phyloP scores from a whole-genome alignment of 2,329 filamentous ascomycete genomes.

The Lasiodiplodia sp. region DNA sequence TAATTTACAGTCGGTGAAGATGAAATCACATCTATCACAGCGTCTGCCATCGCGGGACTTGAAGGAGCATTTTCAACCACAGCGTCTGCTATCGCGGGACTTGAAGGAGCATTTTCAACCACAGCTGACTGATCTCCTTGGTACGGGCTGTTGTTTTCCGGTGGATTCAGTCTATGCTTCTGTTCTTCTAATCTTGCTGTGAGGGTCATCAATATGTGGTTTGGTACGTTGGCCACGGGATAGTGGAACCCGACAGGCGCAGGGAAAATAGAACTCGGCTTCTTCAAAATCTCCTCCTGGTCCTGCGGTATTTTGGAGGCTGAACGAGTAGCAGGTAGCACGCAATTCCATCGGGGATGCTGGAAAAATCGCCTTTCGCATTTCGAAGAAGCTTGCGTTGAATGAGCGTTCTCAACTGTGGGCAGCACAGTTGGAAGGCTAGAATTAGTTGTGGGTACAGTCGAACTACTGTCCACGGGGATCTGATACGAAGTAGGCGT shows the following conservation, averaged over 20 bases:
- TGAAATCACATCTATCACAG: not conserved
- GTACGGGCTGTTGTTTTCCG: not conserved
- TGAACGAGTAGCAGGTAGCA: slow-evolving; percentile 6
- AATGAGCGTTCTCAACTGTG: not conserved
- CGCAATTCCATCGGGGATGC: not conserved
- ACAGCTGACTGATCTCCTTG: too few relatives aligned
- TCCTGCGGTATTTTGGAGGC: not conserved
- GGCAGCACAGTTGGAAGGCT: slow-evolving; percentile 1
- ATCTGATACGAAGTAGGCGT: slow-evolving; percentile 18
- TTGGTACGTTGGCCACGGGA: slow-evolving; percentile 16
- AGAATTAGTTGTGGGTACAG: slow-evolving; percentile 1
- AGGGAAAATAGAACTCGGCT: not conserved
- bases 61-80: not conserved
- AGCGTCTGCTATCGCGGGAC: too few relatives aligned
- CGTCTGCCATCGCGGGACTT: not conserved
- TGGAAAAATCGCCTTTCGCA: not conserved
- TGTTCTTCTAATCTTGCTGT: not conserved
- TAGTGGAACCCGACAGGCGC: not conserved
- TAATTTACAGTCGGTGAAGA: not conserved
- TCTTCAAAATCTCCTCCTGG: slow-evolving; percentile 11
- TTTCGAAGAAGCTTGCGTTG: not conserved
- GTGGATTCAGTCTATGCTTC: not conserved
- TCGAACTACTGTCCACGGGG: not conserved
- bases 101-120: not conserved
- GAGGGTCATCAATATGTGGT: not conserved